Percentiles rank a stretch among this genome's conserved stretches.
phyloP scores from a whole-genome alignment of 345 rosid genomes.

The Dovyalis caffra region DNA sequence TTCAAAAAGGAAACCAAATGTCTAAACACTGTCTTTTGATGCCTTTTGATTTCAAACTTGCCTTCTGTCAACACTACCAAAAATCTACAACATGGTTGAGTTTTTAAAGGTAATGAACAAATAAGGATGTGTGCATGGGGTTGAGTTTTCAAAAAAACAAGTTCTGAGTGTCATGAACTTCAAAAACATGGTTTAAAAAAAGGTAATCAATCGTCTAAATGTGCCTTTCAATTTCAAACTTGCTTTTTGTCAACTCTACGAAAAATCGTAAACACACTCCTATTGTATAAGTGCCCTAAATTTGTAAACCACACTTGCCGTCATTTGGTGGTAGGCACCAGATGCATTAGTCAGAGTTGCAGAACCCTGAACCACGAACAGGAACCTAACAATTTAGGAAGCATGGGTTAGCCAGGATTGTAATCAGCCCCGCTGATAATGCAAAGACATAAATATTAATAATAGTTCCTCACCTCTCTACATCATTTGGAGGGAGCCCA shows the following conservation, averaged over 20 bases:
- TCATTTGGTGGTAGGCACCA: conserved; percentile 41
- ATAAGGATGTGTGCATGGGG: neutral
- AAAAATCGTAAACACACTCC: neutral
- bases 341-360: conserved; percentile 49
- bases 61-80: neutral
- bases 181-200: neutral
- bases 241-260: neutral
- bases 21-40: neutral
- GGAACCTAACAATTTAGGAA: conserved; percentile 44
- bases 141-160: neutral
- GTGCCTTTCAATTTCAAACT: neutral
- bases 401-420: conserved; percentile 6
- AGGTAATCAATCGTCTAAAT: neutral
- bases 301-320: conserved; percentile 39
- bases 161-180: neutral
- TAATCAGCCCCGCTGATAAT: neutral
- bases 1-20: neutral
- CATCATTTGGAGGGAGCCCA: conserved; percentile 52
- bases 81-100: neutral
- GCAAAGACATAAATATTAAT: conserved; percentile 2
- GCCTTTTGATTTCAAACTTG: neutral
- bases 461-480: conserved; percentile 58
- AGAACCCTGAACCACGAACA: conserved; percentile 75
- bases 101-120: neutral
- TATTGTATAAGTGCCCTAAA: neutral